Conservation (phyloP, 768 basidiomycete genomes). For the Lactarius trivialis region DNA sequence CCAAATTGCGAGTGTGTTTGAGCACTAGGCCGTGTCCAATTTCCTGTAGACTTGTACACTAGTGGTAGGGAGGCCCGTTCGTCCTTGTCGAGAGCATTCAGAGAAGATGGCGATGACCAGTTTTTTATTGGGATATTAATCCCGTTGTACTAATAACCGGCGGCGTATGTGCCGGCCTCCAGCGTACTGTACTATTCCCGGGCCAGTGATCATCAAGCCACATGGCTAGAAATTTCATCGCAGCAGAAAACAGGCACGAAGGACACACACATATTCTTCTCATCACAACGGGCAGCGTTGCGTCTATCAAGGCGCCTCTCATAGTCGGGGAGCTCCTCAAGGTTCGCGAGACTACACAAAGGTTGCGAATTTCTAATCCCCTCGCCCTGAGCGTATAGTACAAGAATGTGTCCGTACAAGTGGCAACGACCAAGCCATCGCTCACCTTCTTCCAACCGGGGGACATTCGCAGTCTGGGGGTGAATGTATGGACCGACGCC, state of each 20-base stretch:
- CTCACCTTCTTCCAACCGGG: conserved; percentile 65
- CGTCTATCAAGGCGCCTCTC: conserved; percentile 87
- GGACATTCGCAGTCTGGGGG: conserved; percentile 45
- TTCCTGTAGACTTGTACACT: conserved; percentile 11
- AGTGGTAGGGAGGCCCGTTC: too few relatives aligned
- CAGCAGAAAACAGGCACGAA: conserved; percentile 28
- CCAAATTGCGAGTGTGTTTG: conserved; percentile 51
- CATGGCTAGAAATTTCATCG: conserved; percentile 19
- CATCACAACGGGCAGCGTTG: conserved; percentile 91
- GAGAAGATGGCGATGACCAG: too few relatives aligned
- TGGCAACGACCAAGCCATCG: conserved; percentile 74
- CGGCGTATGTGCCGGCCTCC: too few relatives aligned
- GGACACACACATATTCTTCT: conserved; percentile 64
- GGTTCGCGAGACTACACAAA: conserved; percentile 36
- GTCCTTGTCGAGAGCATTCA: too few relatives aligned
- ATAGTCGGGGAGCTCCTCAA: conserved; percentile 72
- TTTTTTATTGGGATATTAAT: too few relatives aligned
- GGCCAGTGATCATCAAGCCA: too few relatives aligned
- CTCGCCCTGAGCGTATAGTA: conserved; percentile 42
- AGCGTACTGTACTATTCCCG: too few relatives aligned
- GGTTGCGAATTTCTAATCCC: background rate
- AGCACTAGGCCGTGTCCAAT: conserved; percentile 38
- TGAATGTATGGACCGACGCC: conserved; percentile 78
- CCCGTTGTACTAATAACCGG: too few relatives aligned
- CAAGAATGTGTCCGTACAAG: conserved; percentile 66